phyloP scores from a whole-genome alignment of 306 rosid species.

The Lathyrus oleraceus region DNA sequence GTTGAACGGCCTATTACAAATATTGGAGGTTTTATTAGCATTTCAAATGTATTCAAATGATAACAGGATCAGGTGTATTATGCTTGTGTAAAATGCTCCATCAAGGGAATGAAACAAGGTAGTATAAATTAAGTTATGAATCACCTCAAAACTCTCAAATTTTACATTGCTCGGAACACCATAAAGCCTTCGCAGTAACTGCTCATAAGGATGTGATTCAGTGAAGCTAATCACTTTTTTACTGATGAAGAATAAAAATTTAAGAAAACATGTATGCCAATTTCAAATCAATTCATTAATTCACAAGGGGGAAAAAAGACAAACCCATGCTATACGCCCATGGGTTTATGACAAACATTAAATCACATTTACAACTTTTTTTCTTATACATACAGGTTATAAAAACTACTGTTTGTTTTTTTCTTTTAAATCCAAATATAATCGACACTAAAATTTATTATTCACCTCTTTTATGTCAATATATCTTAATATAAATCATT shows the following conservation, averaged over 20 bases:
- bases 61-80: not conserved
- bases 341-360: no score
- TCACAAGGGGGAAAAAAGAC: no score
- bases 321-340: no score
- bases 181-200: not conserved
- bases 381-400: no score
- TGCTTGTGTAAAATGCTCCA: not conserved
- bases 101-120: not conserved
- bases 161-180: not conserved
- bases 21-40: conserved; percentile 3
- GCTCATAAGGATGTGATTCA: not conserved
- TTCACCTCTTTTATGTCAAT: no score
- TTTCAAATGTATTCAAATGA: not conserved
- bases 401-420: no score
- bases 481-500: no score
- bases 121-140: not conserved
- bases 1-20: conserved; percentile 1
- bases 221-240: not conserved
- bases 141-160: not conserved
- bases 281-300: not conserved
- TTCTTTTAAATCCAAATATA: no score
- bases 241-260: no score
- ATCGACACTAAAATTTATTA: no score
- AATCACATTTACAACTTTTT: not conserved
- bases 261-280: not conserved